A percentile compares a stretch with the other conserved stretches of the same genome.
phyloP scores from a whole-genome alignment of 208 protist species.

The Acanthamoeba divionensis region DNA sequence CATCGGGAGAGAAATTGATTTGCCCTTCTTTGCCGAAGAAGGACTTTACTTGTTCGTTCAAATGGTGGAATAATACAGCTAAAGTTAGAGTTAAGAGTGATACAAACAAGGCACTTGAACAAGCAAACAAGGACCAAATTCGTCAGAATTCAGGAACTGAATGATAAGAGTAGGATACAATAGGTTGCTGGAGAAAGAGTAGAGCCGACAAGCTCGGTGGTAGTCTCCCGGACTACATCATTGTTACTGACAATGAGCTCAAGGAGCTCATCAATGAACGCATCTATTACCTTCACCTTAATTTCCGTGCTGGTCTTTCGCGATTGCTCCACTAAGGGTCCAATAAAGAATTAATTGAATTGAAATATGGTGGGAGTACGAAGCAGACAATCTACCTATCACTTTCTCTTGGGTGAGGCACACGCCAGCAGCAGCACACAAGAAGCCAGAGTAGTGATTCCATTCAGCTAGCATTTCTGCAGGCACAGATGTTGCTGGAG shows the following conservation, averaged over 20 bases:
- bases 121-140: neutral
- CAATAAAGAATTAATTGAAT: neutral
- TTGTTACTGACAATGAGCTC: conserved; percentile 58
- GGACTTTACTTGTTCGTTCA: conserved; percentile 51
- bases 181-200: conserved; percentile 53
- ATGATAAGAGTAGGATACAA: neutral
- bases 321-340: conserved; percentile 47
- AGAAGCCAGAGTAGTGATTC: conserved; percentile 64
- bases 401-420: conserved; percentile 50
- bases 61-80: conserved; percentile 48
- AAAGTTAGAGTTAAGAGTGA: neutral
- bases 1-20: conserved; percentile 39
- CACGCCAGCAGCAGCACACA: conserved; percentile 56
- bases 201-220: conserved; percentile 56
- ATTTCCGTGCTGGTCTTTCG: conserved; percentile 37
- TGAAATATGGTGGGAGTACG: neutral
- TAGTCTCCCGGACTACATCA: conserved; percentile 59
- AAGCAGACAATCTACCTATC: neutral
- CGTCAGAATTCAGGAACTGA: neutral
- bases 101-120: neutral
- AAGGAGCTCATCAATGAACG: conserved; percentile 59
- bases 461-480: conserved; percentile 61
- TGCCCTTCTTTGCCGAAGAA: conserved; percentile 63
- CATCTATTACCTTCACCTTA: conserved; percentile 57
- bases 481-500: neutral